Conservation (phyloP, 2,329 filamentous ascomycete genomes). For the Lanzia echinophila region DNA sequence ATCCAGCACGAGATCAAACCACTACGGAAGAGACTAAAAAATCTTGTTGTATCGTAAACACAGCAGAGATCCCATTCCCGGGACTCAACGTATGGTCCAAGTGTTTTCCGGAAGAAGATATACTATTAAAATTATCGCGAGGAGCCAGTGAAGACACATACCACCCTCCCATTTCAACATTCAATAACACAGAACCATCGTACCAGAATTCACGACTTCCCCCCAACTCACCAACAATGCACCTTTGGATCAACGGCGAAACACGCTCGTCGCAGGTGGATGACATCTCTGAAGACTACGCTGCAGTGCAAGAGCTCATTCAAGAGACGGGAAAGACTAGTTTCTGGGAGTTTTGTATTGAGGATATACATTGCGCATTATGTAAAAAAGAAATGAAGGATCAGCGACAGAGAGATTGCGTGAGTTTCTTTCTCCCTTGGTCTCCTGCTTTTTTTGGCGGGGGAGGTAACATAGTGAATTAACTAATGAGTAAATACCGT, state of each 20-base stretch:
- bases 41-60: neutral
- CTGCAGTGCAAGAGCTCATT: neutral
- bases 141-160: too few relatives aligned
- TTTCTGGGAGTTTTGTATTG: slow-evolving; percentile 7
- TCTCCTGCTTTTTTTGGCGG: neutral
- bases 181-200: too few relatives aligned
- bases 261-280: neutral
- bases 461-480: neutral
- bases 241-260: neutral
- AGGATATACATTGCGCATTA: slow-evolving; percentile 4
- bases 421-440: neutral
- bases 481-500: neutral
- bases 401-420: neutral
- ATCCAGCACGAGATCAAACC: too few relatives aligned
- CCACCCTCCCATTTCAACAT: too few relatives aligned
- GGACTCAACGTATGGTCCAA: slow-evolving; percentile 1
- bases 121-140: neutral
- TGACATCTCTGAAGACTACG: neutral
- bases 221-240: neutral
- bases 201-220: neutral
- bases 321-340: neutral
- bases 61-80: neutral
- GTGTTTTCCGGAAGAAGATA: neutral
- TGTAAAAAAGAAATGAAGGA: slow-evolving; percentile 3
- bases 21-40: neutral